Percentiles rank a stretch among this genome's conserved stretches.
Conservation (phyloP, 106 monocot genomes). For the Platanthera guangdongensis region DNA sequence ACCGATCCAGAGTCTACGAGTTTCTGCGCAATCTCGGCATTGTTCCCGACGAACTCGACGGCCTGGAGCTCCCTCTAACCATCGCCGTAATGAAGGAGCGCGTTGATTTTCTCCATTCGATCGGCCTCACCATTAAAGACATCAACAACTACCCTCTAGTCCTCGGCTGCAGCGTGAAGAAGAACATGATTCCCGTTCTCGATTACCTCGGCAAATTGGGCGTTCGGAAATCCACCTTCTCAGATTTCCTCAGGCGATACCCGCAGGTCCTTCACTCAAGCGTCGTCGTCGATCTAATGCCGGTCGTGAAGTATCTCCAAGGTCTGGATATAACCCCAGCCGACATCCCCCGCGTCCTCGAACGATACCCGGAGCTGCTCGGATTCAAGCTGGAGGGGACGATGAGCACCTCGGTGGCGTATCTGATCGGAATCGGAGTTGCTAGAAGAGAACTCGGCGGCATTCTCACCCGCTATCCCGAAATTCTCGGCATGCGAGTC, state of each 20-base stretch:
- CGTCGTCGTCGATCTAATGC: slow-evolving; percentile 76
- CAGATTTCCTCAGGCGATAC: slow-evolving; percentile 67
- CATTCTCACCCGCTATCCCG: slow-evolving; percentile 69
- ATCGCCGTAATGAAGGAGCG: slow-evolving; percentile 89
- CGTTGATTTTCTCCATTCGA: slow-evolving; percentile 75
- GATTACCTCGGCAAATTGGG: slow-evolving; percentile 86
- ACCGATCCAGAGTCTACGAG: slow-evolving; percentile 55
- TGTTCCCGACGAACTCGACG: slow-evolving; percentile 83
- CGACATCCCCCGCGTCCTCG: slow-evolving; percentile 71
- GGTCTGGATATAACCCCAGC: slow-evolving; percentile 66
- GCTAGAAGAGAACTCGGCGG: slow-evolving; percentile 59
- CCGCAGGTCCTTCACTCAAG: slow-evolving; percentile 95
- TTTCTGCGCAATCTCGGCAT: slow-evolving; percentile 64
- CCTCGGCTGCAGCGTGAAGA: slow-evolving; percentile 90
- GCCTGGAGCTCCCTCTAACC: slow-evolving; percentile 82
- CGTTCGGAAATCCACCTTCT: slow-evolving; percentile 43
- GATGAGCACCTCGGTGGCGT: slow-evolving; percentile 97
- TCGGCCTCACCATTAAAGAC: slow-evolving; percentile 72
- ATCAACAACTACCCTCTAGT: slow-evolving; percentile 85
- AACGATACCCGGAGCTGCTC: slow-evolving; percentile 83
- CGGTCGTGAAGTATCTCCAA: slow-evolving; percentile 79
- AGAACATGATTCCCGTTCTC: slow-evolving; percentile 94
- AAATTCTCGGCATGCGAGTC: slow-evolving; percentile 88
- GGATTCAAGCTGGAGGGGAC: slow-evolving; percentile 97
- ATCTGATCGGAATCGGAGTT: slow-evolving; percentile 78